These are phyloP conservation scores for Nicotiana tabacum DNA, from an alignment of 257 asterid species.

Conservation along the genomic window DNA sequence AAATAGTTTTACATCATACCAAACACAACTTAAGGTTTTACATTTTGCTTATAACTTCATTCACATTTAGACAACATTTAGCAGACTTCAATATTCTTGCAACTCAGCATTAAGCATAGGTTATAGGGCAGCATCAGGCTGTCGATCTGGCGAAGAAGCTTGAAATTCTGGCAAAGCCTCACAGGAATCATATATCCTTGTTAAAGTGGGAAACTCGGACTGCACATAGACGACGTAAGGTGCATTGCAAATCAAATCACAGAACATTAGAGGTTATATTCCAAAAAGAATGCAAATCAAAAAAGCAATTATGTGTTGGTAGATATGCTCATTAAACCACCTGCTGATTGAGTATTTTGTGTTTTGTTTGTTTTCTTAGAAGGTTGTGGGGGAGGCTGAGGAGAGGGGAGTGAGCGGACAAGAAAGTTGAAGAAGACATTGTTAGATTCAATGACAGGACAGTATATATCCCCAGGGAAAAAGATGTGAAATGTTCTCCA, in stretches of 20 bases:
- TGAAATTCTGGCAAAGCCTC: conserved; percentile 51
- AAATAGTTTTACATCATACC: background rate
- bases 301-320: background rate
- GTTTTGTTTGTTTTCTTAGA: background rate
- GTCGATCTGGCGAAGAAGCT: conserved; percentile 59
- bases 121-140: conserved; percentile 51
- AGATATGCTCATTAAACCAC: background rate
- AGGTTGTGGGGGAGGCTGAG: background rate
- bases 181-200: conserved; percentile 39
- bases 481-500: background rate
- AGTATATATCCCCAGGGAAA: background rate
- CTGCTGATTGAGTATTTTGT: background rate
- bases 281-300: background rate
- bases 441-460: background rate
- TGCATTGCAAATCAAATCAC: background rate
- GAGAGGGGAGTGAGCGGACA: background rate
- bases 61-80: background rate
- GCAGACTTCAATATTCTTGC: background rate
- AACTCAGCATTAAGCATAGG: background rate
- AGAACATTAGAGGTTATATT: background rate
- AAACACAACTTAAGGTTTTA: background rate
- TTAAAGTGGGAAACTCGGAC: conserved; percentile 48
- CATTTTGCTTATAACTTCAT: background rate
- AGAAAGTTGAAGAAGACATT: background rate
- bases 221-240: conserved; percentile 20